phyloP scores from a whole-genome alignment of 2,329 filamentous ascomycete species.

The Moelleriella libera region DNA sequence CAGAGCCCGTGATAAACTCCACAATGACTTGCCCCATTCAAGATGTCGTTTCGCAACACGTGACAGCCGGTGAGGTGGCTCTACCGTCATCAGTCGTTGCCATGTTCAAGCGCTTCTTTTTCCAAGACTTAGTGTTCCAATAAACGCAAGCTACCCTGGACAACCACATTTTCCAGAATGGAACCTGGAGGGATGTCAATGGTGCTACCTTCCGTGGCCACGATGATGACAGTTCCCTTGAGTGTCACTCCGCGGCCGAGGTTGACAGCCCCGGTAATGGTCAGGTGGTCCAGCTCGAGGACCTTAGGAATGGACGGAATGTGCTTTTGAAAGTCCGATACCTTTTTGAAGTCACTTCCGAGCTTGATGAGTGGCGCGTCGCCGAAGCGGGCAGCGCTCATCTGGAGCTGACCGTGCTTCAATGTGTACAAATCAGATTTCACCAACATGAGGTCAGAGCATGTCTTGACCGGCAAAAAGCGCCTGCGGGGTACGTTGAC shows the following conservation, averaged over 20 bases:
- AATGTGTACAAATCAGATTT: conserved; percentile 98
- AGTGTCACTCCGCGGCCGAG: conserved; percentile 88
- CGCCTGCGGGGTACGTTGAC: conserved; percentile 96
- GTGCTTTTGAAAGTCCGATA: conserved; percentile 86
- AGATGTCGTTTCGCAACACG: too few species aligned
- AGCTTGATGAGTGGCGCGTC: conserved; percentile 98
- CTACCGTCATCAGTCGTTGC: neutral
- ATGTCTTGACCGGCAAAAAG: conserved; percentile 99
- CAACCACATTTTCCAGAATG: conserved; percentile 95
- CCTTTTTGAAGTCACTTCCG: conserved; percentile 99
- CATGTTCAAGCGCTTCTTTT: neutral
- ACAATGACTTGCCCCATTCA: too few species aligned
- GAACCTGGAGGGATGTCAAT: conserved; percentile 96
- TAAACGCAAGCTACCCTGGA: conserved; percentile 82
- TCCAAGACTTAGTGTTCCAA: conserved; percentile 42
- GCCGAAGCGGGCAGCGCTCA: conserved; percentile 92
- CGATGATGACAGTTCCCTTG: conserved; percentile 98
- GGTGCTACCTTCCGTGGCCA: conserved; percentile 92
- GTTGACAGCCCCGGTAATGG: conserved; percentile 95
- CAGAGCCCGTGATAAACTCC: too few species aligned
- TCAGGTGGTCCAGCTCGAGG: conserved; percentile 84
- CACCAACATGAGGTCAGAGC: conserved; percentile 98
- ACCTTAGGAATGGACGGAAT: conserved; percentile 83
- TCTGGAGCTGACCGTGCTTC: conserved; percentile 94
- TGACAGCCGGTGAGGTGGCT: neutral